Base-by-base conservation (phyloP, 805 yeast species). In the Monosporozyma solicola region DNA sequence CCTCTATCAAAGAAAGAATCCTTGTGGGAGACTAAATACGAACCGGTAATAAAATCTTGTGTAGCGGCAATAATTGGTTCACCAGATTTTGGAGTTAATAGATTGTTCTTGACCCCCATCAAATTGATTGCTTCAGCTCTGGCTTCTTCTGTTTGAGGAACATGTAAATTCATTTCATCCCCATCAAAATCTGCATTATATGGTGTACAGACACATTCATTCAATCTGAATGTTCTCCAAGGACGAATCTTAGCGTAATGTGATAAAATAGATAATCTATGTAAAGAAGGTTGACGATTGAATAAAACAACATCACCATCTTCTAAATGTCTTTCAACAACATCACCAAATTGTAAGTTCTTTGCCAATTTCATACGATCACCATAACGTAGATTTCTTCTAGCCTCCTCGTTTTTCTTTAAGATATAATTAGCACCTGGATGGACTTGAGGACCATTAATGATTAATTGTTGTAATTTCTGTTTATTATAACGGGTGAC, bases 51-150 rank as follows among this genome's bases (percentile, higher is more conserved):
- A 75, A 94, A 94, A 80, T 94, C 99, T 75, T 94, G 99, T 0
- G 99, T 94, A 8, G 99, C 99, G 0, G 99, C 99, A 77, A 94
- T 94, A 61, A 94, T 94, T 0, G 99, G 99, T 65, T 95, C 99
- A 62, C 99, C 99, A 33, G 96, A 87, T 65, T 91, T 88, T 9
- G 99, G 99, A 1, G 99, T 94, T 60, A 94, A 78, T 57, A 94
- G 74, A 67, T 94, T 94, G 66, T 91, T 87, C 63, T 94, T 94
- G 44, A 94, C 99, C 52, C 98, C 99, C 99, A 94, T 94, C 65
- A 94, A 77, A 64, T 87, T 87, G 71, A 92, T 89, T n/a, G 99
- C 99, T 70, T 94, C 99, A 0, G 98, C 96, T 59, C 99, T 76
- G 1, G 99, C 98, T 71, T 94, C 99, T 72, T 94, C 98, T 1